A percentile compares a stretch with the other conserved stretches of the same genome.
Conservation (phyloP, 129 eudicot genomes). For the Solidago caesia region DNA sequence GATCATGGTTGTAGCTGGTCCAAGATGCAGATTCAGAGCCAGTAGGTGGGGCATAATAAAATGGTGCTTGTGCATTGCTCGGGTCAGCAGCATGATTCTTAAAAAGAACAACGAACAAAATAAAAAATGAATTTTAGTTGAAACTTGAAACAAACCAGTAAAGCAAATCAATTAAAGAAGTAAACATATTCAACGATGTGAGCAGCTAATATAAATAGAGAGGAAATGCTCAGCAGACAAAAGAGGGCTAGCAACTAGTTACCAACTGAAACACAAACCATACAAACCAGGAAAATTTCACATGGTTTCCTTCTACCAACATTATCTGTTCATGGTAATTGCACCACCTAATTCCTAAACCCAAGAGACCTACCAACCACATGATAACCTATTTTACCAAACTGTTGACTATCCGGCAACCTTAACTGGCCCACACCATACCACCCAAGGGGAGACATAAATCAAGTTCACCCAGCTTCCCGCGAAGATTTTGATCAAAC, state of each 20-base stretch:
- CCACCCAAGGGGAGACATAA: too few relatives aligned
- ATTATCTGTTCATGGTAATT: not conserved
- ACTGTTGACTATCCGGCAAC: too few relatives aligned
- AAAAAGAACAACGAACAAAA: not conserved
- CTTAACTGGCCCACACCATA: too few relatives aligned
- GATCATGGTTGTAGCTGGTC: constrained; percentile 56
- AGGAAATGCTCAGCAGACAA: not conserved
- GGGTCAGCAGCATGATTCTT: constrained; percentile 48
- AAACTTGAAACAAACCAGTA: constrained; percentile 11
- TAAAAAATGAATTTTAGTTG: not conserved
- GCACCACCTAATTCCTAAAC: not conserved
- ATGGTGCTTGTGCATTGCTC: constrained; percentile 47
- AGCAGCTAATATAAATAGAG: not conserved
- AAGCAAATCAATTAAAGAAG: constrained; percentile 8
- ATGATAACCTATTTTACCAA: not conserved
- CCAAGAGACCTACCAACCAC: not conserved
- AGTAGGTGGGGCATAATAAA: constrained; percentile 48
- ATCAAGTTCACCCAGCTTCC: too few relatives aligned
- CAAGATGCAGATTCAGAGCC: constrained; percentile 53
- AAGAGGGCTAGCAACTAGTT: not conserved
- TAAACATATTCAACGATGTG: constrained; percentile 8
- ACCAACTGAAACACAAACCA: not conserved
- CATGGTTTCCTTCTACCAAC: not conserved
- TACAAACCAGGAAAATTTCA: too few relatives aligned
- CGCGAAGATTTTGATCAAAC: too few relatives aligned